A percentile compares a stretch with the other conserved stretches of the same genome.
phyloP scores from a whole-genome alignment of 192 early-diverging fungal species.

The Gaertneriomyces sp. region DNA sequence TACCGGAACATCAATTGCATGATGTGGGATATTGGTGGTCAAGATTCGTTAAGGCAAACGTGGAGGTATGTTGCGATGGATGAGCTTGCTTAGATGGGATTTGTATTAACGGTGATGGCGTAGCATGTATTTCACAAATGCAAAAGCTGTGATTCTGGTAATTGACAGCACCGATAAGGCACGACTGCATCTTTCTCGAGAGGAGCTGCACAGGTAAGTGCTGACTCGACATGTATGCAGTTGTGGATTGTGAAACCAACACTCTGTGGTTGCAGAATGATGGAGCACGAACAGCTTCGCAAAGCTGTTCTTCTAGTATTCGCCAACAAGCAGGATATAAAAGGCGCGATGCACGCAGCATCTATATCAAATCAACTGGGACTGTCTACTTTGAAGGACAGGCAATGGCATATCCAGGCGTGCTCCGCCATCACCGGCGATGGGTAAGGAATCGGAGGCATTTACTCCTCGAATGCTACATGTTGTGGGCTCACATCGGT shows the following conservation, averaged over 20 bases:
- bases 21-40: conserved; percentile 57
- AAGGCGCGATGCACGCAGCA: conserved; percentile 57
- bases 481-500: not conserved
- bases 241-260: not conserved
- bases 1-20: conserved; percentile 69
- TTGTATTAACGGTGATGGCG: too few species aligned
- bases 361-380: conserved; percentile 62
- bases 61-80: conserved; percentile 43
- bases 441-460: conserved; percentile 41
- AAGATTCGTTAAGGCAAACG: conserved; percentile 59
- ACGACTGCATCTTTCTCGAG: conserved; percentile 57
- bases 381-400: conserved; percentile 55
- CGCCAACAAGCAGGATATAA: conserved; percentile 70
- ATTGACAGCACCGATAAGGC: conserved; percentile 67
- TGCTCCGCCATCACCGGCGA: conserved; percentile 67
- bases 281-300: conserved; percentile 62
- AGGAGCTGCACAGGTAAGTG: conserved; percentile 49
- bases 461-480: not conserved
- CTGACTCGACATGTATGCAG: not conserved
- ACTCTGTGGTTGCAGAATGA: conserved; percentile 37
- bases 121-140: conserved; percentile 59
- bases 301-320: conserved; percentile 60
- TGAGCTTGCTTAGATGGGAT: not conserved
- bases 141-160: conserved; percentile 70
- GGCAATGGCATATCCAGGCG: conserved; percentile 72